Conservation (phyloP, 768 basidiomycete genomes). For the Artomyces pyxidatus region DNA sequence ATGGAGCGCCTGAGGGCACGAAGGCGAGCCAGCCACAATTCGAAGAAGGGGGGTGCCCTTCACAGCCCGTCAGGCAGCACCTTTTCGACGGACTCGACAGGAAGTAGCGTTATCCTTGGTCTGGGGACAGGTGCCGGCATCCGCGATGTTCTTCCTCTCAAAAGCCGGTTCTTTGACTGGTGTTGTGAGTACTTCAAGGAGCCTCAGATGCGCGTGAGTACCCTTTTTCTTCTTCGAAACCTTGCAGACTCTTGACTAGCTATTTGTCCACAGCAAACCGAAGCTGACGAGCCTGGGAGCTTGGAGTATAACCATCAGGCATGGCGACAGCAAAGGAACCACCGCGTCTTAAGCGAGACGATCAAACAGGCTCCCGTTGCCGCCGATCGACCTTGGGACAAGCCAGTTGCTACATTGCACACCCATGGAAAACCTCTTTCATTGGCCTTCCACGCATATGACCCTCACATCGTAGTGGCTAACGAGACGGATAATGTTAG, state of each 20-base stretch:
- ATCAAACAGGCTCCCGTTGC: constrained; percentile 56
- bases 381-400: constrained; percentile 69
- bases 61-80: constrained; percentile 70
- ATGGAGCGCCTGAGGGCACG: constrained; percentile 83
- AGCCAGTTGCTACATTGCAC: constrained; percentile 58
- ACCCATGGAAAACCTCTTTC: constrained; percentile 55
- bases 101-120: constrained; percentile 62
- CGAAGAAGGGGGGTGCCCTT: constrained; percentile 32
- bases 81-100: constrained; percentile 67
- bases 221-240: background rate
- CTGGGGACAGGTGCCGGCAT: constrained; percentile 76
- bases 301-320: constrained; percentile 90
- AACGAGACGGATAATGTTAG: constrained; percentile 83
- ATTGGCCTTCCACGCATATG: constrained; percentile 88
- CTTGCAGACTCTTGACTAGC: constrained; percentile 8
- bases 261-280: constrained; percentile 59
- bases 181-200: constrained; percentile 96
- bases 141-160: constrained; percentile 80
- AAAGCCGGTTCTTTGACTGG: constrained; percentile 93
- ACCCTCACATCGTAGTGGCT: constrained; percentile 78
- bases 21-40: constrained; percentile 34
- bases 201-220: constrained; percentile 91
- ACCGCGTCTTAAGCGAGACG: constrained; percentile 65
- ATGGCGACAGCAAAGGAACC: constrained; percentile 90
- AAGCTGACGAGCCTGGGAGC: constrained; percentile 94